A percentile compares a stretch with the other conserved stretches of the same genome.
Evolutionary conservation across 345 rosid genomes (phyloP).

Genomic region (Aquilaria sinensis): DNA sequence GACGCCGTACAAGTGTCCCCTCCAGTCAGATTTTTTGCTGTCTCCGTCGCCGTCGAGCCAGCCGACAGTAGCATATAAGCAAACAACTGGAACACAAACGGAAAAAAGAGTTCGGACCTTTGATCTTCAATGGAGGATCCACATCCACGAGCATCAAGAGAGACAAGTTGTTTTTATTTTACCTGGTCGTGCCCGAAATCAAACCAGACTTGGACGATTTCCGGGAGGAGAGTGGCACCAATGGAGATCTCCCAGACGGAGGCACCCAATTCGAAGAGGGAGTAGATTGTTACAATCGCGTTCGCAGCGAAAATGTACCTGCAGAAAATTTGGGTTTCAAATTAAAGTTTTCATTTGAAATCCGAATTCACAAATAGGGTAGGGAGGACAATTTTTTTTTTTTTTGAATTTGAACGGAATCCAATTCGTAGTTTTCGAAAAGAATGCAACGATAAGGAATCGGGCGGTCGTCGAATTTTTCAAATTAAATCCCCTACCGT

Average conservation of each 20-base stretch:
- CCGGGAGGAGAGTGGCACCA: conserved; percentile 73
- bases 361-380: neutral
- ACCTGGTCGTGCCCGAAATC: conserved; percentile 99
- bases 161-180: too few relatives aligned
- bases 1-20: conserved; percentile 39
- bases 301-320: conserved; percentile 77
- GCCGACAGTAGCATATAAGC: conserved; percentile 82
- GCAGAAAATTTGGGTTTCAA: conserved; percentile 8
- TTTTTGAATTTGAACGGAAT: too few relatives aligned
- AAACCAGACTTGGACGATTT: conserved; percentile 90
- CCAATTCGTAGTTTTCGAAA: too few relatives aligned
- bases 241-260: conserved; percentile 86
- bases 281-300: conserved; percentile 81
- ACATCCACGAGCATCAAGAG: too few relatives aligned
- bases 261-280: conserved; percentile 65
- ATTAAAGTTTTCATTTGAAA: neutral
- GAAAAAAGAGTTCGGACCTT: neutral
- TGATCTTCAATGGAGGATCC: neutral
- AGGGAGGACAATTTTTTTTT: too few relatives aligned
- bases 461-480: neutral
- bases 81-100: conserved; percentile 41
- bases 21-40: conserved; percentile 57
- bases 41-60: conserved; percentile 64
- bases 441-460: too few relatives aligned
- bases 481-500: neutral